Conservation (phyloP, 2,329 filamentous ascomycete species). For the Colletotrichum sp. region DNA sequence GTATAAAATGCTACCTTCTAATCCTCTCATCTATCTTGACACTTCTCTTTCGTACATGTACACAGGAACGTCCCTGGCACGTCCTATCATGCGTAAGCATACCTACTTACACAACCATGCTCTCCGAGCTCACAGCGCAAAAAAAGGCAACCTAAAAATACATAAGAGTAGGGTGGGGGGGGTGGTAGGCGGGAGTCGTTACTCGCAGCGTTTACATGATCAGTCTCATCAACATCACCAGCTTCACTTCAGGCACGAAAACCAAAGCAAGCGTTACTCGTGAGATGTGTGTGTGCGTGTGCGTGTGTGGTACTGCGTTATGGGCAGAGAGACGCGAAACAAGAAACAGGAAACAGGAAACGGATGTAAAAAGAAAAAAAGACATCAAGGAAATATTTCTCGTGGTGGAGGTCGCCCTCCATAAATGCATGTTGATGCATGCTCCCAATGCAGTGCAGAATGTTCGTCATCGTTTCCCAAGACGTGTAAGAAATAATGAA, state of each 20-base stretch:
- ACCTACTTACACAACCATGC: background rate
- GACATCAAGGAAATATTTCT: slow-evolving; percentile 1
- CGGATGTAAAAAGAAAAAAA: background rate
- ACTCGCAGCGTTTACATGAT: background rate
- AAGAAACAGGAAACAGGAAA: background rate
- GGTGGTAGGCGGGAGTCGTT: background rate
- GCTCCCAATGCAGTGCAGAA: slow-evolving; percentile 11
- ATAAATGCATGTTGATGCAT: background rate
- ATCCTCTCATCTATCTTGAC: background rate
- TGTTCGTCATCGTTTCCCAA: slow-evolving; percentile 10
- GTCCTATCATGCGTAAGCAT: background rate
- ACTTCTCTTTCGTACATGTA: background rate
- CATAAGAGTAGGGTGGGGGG: background rate
- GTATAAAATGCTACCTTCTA: background rate
- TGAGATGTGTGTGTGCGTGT: background rate
- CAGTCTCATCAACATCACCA: background rate
- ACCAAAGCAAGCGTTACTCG: slow-evolving; percentile 9
- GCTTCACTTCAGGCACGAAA: background rate
- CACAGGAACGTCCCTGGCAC: background rate
- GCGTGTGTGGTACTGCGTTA: background rate
- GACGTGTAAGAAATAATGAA: background rate
- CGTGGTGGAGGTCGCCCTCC: background rate
- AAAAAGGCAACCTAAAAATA: background rate
- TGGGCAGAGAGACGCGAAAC: background rate
- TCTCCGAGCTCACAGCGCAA: background rate